Percentiles rank a stretch among this genome's conserved stretches.
These are phyloP conservation scores for Brassica incana DNA, from an alignment of 345 rosid genomes.

Conservation along the genomic window DNA sequence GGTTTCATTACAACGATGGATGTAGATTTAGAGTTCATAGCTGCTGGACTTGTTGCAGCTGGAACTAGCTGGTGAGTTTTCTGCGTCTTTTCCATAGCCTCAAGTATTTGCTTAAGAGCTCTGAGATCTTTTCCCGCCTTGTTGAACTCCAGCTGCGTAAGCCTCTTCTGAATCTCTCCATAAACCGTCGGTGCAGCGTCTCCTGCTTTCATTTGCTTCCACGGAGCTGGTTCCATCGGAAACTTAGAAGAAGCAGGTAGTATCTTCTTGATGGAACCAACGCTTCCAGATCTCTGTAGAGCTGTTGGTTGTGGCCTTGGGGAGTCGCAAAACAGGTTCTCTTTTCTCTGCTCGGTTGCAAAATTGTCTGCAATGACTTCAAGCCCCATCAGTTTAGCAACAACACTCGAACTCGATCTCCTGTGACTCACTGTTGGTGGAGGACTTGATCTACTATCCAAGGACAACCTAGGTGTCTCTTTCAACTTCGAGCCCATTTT, in stretches of 20 bases:
- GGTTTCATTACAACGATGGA: slow-evolving; percentile 54
- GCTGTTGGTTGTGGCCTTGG: slow-evolving; percentile 50
- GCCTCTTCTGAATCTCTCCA: slow-evolving; percentile 80
- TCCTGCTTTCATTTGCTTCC: slow-evolving; percentile 53
- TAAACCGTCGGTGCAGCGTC: slow-evolving; percentile 52
- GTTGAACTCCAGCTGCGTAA: slow-evolving; percentile 70
- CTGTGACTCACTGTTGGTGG: slow-evolving; percentile 42
- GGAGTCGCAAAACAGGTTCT: slow-evolving; percentile 43
- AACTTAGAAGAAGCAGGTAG: slow-evolving; percentile 49
- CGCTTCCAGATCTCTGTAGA: slow-evolving; percentile 44
- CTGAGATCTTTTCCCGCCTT: slow-evolving; percentile 82
- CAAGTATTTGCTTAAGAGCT: slow-evolving; percentile 87
- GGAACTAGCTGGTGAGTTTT: slow-evolving; percentile 43
- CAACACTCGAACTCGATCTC: slow-evolving; percentile 55
- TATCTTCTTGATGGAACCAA: slow-evolving; percentile 50
- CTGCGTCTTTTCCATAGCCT: slow-evolving; percentile 75
- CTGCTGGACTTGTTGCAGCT: slow-evolving; percentile 41
- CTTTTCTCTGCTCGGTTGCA: slow-evolving; percentile 39
- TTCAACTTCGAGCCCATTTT: slow-evolving; percentile 60
- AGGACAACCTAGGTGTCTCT: slow-evolving; percentile 81
- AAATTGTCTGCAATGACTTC: slow-evolving; percentile 53
- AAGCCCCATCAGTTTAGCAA: slow-evolving; percentile 92
- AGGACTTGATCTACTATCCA: slow-evolving; percentile 67
- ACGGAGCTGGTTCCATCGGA: slow-evolving; percentile 72
- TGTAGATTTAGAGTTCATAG: slow-evolving; percentile 46